Conservation (phyloP, 2,329 filamentous ascomycete species). For the Ophiostoma novo-ulmi region DNA sequence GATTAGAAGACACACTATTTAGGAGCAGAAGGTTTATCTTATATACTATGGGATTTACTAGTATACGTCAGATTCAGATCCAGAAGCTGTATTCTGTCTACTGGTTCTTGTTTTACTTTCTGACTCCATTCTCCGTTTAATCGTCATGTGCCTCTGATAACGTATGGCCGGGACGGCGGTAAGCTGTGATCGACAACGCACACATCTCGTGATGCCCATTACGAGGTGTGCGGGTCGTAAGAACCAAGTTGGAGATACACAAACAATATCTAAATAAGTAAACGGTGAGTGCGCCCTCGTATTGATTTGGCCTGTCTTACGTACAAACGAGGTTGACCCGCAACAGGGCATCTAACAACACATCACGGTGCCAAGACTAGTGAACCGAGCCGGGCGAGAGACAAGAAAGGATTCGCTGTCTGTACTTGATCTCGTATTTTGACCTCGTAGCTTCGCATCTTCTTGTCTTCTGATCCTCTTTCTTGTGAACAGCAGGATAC, state of each 20-base stretch:
- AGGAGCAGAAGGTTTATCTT: background rate
- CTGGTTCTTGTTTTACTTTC: background rate
- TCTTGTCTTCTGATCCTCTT: background rate
- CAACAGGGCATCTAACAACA: background rate
- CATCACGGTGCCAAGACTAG: background rate
- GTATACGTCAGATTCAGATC: background rate
- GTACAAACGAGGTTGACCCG: slow-evolving; percentile 1
- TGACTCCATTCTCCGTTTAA: background rate
- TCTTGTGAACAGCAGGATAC: background rate
- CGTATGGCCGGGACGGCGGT: background rate
- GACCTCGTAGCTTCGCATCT: background rate
- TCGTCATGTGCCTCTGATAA: background rate
- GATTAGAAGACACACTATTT: background rate
- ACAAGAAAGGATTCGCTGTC: slow-evolving; percentile 2
- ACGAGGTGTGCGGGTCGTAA: background rate
- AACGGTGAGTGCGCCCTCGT: background rate
- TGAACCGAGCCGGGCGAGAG: background rate
- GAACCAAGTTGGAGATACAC: background rate
- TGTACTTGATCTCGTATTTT: background rate
- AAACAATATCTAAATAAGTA: background rate
- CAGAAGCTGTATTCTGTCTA: background rate
- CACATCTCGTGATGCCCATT: background rate
- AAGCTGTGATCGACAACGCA: background rate
- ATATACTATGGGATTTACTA: background rate
- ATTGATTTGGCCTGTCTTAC: slow-evolving; percentile 5